Base-by-base conservation (phyloP, 306 rosid species). In the Urtica urens region DNA sequence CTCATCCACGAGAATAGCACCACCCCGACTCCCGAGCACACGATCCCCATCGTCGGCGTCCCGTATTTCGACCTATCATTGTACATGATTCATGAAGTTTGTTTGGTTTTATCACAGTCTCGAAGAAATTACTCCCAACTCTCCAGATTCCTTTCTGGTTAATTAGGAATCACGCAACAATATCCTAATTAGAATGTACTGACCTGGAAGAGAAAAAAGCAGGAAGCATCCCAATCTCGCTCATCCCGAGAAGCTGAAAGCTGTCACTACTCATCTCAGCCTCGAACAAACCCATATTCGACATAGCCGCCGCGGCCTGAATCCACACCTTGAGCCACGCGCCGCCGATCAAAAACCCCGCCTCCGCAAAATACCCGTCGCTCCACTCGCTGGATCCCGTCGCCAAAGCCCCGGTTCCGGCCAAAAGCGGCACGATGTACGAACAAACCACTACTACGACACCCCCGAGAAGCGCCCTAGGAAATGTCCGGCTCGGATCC, bases 201-300 rank as follows among this genome's bases (percentile, higher is more conserved):
- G 9, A 87, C 96, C 96, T 83, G 59, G 83, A 67, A 61, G 86
- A 82, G 59, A 88, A 83, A 10, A 83, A 21, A 44, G 95, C 69
- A 3, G 97, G 97, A 61, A 88, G 76, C 88, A 83, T 51, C 52
- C 97, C 97, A 62, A 88, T 72, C 63, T 88, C 87, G 65, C 97
- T 88, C 95, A 88, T 88, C 30, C 97, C 97, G 27, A 76, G 78
- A 47, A 88, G 83, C 45, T 83, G 97, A 62, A 78, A 88, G 41
- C 95, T 73, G 74, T 88, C 97, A 59, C 83, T 59, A 39, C 78
- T 78, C 95, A 88, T 88, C 51, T 88, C 97, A 29, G 97, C 97
- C 66, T 88, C 86, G 53, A 88, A 88, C 71, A 88, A 57, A 18
- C 97, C 95, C 40, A 83, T 49, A 59, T 88, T 88, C 54, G 95